Percentiles rank a stretch among this genome's conserved stretches.
phyloP scores from a whole-genome alignment of 129 eudicot species.

The Flaveria sonorensis region DNA sequence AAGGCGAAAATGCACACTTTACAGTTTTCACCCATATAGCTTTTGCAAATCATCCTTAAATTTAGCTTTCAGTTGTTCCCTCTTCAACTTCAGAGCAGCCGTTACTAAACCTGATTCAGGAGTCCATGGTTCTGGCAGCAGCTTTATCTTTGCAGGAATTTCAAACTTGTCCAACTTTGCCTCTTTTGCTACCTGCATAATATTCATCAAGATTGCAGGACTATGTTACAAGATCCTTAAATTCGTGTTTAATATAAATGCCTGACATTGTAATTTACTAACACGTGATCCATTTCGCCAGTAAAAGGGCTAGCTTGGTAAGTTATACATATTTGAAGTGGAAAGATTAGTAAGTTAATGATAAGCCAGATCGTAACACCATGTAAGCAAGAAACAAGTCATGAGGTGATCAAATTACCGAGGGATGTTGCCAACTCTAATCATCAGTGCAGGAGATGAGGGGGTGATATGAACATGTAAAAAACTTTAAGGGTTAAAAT shows the following conservation, averaged over 20 bases:
- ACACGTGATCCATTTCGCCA: not conserved
- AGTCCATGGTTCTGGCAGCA: constrained; percentile 87
- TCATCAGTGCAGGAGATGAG: not conserved
- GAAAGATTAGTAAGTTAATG: not conserved
- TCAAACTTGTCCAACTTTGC: constrained; percentile 85
- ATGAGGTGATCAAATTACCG: not conserved
- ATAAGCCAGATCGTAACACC: not conserved
- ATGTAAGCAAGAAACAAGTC: not conserved
- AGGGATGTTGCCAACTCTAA: not conserved
- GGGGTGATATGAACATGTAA: not conserved
- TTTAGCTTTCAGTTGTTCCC: constrained; percentile 77
- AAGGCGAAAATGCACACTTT: not conserved
- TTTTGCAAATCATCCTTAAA: constrained; percentile 69
- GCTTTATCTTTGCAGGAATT: constrained; percentile 75
- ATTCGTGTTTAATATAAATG: not conserved
- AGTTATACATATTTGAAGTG: not conserved
- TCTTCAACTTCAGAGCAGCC: constrained; percentile 85
- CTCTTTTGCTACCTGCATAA: constrained; percentile 69
- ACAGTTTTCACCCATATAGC: constrained; percentile 50
- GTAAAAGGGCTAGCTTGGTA: not conserved
- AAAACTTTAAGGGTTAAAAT: not conserved
- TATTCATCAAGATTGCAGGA: not conserved
- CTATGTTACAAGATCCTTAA: not conserved
- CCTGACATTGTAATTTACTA: not conserved
- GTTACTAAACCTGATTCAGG: constrained; percentile 95